Base-by-base conservation (phyloP, 2,329 filamentous ascomycete genomes). In the Fusarium foetens region DNA sequence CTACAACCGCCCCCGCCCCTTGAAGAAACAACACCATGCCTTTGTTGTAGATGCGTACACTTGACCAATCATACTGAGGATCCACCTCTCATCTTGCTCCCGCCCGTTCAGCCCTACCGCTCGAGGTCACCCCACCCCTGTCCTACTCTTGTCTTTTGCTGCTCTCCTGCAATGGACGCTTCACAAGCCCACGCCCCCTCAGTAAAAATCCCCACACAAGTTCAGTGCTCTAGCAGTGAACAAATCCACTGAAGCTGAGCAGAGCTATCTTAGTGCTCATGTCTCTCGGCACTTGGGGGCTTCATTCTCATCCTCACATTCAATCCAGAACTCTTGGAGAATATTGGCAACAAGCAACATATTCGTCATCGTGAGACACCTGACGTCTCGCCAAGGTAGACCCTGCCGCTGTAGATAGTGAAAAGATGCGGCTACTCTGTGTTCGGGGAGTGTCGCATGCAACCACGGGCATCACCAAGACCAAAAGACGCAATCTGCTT, bases 71-170 rank as follows among this genome's bases (percentile, higher is more conserved):
- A 72, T 8, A 53, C 1, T 1, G 14, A 3, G 8, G 41, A 5
- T 35, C 64, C 70, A 65, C 67, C 64, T 49, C 55, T 65, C 65
- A 74, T 74, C 73, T 68, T 71, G 61, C 65, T 72, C 70, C 69
- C 73, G 74, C 33, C 49, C 63, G 70, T 75, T 76, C 74, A 76
- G 74, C 74, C 74, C 74, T 76, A 76, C 61, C 54, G 58, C 45
- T 64, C 46, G 19, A 53, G 54, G 33, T 39, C 41, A 65, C 58
- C 42, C 60, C 57, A 46, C 39, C 57, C 61, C 33, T 58, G 59
- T 46, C 16, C n/a, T 38, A 13, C 4, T 11, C 13, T 25, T 36
- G 45, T 38, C 49, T 38, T 27, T n/a, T 51, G 48, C 12, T 52
- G 48, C n/a, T 27, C 49, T 52, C 48, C 31, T 57, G 43, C 27